Evolutionary conservation across 768 basidiomycete species (phyloP).

Genomic region (Trametes gibbosa): DNA sequence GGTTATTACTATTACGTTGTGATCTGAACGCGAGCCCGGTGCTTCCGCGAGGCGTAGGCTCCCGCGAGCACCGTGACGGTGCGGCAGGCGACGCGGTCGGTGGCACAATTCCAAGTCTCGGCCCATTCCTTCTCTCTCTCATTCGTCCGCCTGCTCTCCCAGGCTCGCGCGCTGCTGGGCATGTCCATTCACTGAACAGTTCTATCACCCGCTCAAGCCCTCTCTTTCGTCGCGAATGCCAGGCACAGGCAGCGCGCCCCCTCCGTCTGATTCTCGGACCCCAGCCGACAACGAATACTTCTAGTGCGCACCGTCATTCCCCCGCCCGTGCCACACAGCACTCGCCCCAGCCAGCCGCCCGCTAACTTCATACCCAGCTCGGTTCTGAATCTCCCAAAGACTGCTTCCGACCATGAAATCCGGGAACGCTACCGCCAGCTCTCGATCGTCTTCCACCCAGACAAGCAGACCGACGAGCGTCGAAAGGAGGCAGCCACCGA

Average conservation of each 20-base stretch:
- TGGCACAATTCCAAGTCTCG: too few species aligned
- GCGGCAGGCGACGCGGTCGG: too few species aligned
- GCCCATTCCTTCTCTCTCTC: background rate
- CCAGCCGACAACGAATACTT: constrained; percentile 18
- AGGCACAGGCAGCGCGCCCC: constrained; percentile 4
- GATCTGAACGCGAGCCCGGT: too few species aligned
- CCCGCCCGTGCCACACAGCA: background rate
- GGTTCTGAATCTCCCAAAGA: constrained; percentile 66
- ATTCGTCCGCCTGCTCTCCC: background rate
- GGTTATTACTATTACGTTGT: constrained; percentile 3
- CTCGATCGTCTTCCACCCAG: constrained; percentile 82
- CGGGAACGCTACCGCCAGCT: constrained; percentile 69
- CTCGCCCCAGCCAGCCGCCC: too few species aligned
- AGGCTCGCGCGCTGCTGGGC: background rate
- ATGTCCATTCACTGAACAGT: constrained; percentile 5
- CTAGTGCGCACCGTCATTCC: constrained; percentile 13
- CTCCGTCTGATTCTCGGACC: background rate
- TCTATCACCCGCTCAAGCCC: background rate
- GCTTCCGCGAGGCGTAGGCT: too few species aligned
- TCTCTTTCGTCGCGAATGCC: constrained; percentile 8
- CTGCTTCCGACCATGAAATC: constrained; percentile 66
- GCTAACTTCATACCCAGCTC: constrained; percentile 39
- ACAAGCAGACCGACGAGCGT: constrained; percentile 66
- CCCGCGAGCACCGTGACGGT: too few species aligned
- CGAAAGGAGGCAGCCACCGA: constrained; percentile 58